Evolutionary conservation across 2,329 filamentous ascomycete genomes (phyloP).

Genomic region (Fusarium redolens): DNA sequence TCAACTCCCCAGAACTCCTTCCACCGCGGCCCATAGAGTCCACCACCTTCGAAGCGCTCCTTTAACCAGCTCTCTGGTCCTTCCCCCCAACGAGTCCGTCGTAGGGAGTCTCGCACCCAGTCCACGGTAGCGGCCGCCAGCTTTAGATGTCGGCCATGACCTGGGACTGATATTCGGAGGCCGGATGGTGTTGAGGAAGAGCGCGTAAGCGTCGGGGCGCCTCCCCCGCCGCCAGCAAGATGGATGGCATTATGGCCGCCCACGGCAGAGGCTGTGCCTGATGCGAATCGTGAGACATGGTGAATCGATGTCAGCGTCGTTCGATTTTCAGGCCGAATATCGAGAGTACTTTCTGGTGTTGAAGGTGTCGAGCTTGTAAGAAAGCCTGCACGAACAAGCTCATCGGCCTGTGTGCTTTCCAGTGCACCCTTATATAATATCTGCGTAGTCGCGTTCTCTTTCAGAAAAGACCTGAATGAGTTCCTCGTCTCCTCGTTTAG

Average conservation of each 20-base stretch:
- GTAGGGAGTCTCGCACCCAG: constrained; percentile 70
- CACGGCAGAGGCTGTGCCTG: constrained; percentile 75
- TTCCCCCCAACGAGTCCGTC: constrained; percentile 70
- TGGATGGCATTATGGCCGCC: constrained; percentile 75
- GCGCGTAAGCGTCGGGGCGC: constrained; percentile 47
- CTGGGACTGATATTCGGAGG: constrained; percentile 72
- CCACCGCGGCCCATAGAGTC: constrained; percentile 63
- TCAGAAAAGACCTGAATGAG: constrained; percentile 65
- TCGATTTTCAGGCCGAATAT: constrained; percentile 63
- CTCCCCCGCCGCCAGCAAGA: constrained; percentile 68
- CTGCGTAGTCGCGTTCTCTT: constrained; percentile 59
- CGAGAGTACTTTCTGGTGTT: constrained; percentile 52
- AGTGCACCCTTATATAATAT: constrained; percentile 50
- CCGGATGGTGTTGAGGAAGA: constrained; percentile 32
- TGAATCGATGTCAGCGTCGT: constrained; percentile 70
- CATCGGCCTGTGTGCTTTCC: constrained; percentile 60
- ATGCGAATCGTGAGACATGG: constrained; percentile 71
- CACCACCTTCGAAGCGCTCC: constrained; percentile 78
- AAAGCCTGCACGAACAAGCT: constrained; percentile 74
- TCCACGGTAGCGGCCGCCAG: constrained; percentile 70
- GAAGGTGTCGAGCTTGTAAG: constrained; percentile 62
- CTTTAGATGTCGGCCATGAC: constrained; percentile 74
- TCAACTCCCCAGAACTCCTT: constrained; percentile 74
- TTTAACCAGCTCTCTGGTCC: constrained; percentile 69
- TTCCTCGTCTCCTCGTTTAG: constrained; percentile 58